These are phyloP conservation scores for Floccularia luteovirens DNA, from an alignment of 768 basidiomycete species.

Conservation along the genomic window DNA sequence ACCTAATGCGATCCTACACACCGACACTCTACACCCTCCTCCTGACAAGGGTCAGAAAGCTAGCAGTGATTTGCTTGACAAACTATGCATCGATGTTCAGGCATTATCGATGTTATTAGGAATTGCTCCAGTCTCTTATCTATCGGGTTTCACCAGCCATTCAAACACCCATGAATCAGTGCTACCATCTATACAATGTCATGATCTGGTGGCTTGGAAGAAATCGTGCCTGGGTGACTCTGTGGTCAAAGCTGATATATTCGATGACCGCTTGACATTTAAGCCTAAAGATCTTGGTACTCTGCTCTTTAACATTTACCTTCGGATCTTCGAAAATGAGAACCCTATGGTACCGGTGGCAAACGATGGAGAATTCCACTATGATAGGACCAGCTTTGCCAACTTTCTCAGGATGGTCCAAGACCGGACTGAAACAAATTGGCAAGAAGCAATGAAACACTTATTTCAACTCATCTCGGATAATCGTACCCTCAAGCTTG, in stretches of 20 bases:
- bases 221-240: conserved; percentile 9
- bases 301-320: conserved; percentile 35
- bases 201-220: conserved; percentile 32
- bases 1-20: conserved; percentile 27
- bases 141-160: conserved; percentile 30
- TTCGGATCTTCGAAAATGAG: conserved; percentile 37
- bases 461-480: conserved; percentile 17
- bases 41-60: conserved; percentile 12
- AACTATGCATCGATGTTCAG: conserved; percentile 28
- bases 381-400: conserved; percentile 41
- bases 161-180: conserved; percentile 33
- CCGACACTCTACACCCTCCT: conserved; percentile 27
- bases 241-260: conserved; percentile 18
- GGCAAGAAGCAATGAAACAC: conserved; percentile 31
- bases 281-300: conserved; percentile 22
- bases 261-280: no score
- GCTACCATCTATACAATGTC: no score
- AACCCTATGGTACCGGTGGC: conserved; percentile 9
- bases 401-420: conserved; percentile 33
- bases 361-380: conserved; percentile 25
- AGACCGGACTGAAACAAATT: conserved; percentile 25
- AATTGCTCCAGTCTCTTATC: conserved; percentile 27
- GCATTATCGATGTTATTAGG: conserved; percentile 33
- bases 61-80: conserved; percentile 20
- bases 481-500: conserved; percentile 16